Conservation (phyloP, 495 filamentous ascomycete genomes). For the Penicillium tannophilum region DNA sequence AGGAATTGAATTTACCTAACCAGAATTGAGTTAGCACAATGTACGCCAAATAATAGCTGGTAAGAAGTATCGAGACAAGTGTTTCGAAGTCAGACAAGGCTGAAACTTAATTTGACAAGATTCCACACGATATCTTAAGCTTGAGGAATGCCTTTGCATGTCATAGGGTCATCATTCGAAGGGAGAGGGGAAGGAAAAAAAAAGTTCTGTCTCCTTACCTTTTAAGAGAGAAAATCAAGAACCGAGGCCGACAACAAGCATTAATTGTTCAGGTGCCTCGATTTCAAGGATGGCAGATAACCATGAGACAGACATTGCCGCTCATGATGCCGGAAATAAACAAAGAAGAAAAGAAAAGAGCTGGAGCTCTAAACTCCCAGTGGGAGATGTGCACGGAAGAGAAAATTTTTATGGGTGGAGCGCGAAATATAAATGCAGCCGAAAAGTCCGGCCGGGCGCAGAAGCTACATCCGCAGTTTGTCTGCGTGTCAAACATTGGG, state of each 20-base stretch:
- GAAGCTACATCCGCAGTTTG: slow-evolving; percentile 15
- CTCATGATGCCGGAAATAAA: slow-evolving; percentile 3
- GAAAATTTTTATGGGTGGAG: slow-evolving; percentile 44
- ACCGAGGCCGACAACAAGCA: slow-evolving; percentile 17
- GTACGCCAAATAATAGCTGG: slow-evolving; percentile 22
- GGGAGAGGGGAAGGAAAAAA: slow-evolving; percentile 26
- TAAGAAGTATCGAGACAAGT: slow-evolving; percentile 29
- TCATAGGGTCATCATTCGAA: slow-evolving; percentile 81
- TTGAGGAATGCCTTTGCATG: slow-evolving; percentile 97
- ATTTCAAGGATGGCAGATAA: slow-evolving; percentile 13
- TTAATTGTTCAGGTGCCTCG: slow-evolving; percentile 12
- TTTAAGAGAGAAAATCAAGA: slow-evolving; percentile 35
- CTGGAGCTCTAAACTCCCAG: slow-evolving; percentile 18
- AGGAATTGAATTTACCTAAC: slow-evolving; percentile 57
- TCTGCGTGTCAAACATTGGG: slow-evolving; percentile 15
- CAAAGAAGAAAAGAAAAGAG: slow-evolving; percentile 15
- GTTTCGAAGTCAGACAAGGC: slow-evolving; percentile 85
- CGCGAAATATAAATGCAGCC: slow-evolving; percentile 27
- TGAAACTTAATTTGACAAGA: slow-evolving; percentile 86
- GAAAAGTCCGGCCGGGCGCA: neutral
- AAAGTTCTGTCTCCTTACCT: slow-evolving; percentile 52
- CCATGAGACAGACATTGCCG: slow-evolving; percentile 6
- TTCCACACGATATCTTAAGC: slow-evolving; percentile 88
- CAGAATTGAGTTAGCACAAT: slow-evolving; percentile 44
- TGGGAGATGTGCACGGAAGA: slow-evolving; percentile 22